Conservation (phyloP, 306 rosid genomes). For the Trichosanthes truncata region DNA sequence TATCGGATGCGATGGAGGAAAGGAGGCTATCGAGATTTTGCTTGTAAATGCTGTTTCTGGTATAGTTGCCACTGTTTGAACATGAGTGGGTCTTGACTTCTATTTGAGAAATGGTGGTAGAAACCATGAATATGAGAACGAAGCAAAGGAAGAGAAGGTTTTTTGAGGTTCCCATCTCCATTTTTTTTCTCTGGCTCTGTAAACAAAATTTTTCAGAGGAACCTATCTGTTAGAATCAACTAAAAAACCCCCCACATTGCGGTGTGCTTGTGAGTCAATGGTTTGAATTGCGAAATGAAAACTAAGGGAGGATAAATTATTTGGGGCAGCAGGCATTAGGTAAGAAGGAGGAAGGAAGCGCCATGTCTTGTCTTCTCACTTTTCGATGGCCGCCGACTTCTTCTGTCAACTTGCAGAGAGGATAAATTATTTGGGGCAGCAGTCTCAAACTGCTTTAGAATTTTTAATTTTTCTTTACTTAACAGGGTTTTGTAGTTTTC, state of each 20-base stretch:
- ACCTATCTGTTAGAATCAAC: neutral
- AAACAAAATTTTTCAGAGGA: neutral
- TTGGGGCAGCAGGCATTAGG: neutral
- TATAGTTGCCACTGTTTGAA: neutral
- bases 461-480: too few relatives aligned
- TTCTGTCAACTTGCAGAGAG: neutral
- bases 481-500: too few relatives aligned
- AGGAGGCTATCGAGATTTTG: neutral
- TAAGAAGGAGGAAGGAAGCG: neutral
- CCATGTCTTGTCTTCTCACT: neutral
- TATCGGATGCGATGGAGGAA: slow-evolving; percentile 1
- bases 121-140: neutral
- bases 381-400: neutral
- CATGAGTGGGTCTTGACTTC: neutral
- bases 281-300: neutral
- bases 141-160: neutral
- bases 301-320: too few relatives aligned
- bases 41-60: neutral
- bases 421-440: too few relatives aligned
- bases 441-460: too few relatives aligned
- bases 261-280: neutral
- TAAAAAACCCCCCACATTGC: neutral
- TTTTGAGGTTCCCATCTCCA: neutral
- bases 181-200: neutral
- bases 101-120: neutral